Base-by-base conservation (phyloP, 2,329 filamentous ascomycete species). In the Huntiella moniliformis region DNA sequence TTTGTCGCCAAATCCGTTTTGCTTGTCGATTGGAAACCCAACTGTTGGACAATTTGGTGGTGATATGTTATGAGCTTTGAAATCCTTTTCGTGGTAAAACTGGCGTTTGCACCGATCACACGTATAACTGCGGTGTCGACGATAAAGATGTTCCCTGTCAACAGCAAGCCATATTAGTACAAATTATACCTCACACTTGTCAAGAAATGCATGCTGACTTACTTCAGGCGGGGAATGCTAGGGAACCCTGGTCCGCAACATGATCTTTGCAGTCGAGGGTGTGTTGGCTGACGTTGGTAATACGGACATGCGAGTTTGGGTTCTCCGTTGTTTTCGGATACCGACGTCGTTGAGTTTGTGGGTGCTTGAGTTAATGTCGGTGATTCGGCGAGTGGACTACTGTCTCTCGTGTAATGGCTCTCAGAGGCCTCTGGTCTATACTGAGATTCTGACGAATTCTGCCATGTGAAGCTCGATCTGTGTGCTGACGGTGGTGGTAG, bases 121-220 rank as follows among this genome's bases (percentile, higher is more conserved):
- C 17, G 31, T 32, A 8, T 35, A 46, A 39, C 44, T 43, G 39
- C 46, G 46, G 18, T 49, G 47, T 4, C 47, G 43, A 18, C 47
- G 47, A 18, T 49, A 49, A n/a, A 49, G 36, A 40, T 49, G 47
- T 38, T 49, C 47, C 32, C 47, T 49, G 36, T 10, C 16, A 17
- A 6, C 18, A 15, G 3, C 2, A 18, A 10, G 28, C 12, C 16
- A 37, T 4, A 36, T 42, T 34, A 42, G 40, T 16, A 39, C 16
- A 16, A 17, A 5, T 4, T 13, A 4, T 12, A 34, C 34, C n/a
- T 32, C 7, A 33, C 11, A 16, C 3, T 18, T 10, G 31, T 35
- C 40, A 18, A n/a, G 3, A 10, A 15, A n/a, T 16, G 15, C 8
- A 32, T 2, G 10, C 15, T 32, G 13, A 45, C 47, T 38, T 15